Conservation (phyloP, 306 rosid species). For the Sesbania bispinosa region DNA sequence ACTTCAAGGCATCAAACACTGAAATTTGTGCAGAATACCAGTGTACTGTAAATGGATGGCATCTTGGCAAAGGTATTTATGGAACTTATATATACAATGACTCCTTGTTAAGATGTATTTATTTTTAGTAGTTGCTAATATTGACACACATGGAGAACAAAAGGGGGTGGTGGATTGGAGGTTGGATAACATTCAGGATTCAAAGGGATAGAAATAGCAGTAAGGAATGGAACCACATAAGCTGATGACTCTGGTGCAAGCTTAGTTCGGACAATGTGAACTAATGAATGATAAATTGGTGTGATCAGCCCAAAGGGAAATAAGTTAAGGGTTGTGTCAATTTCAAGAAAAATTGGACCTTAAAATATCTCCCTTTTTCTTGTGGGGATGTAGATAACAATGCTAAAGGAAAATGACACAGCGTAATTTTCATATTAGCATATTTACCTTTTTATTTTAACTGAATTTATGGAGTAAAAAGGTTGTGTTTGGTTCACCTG, state of each 20-base stretch:
- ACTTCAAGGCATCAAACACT: too few relatives aligned
- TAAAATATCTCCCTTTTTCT: not conserved
- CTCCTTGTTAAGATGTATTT: not conserved
- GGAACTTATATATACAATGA: not conserved
- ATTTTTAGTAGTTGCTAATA: not conserved
- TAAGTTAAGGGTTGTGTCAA: not conserved
- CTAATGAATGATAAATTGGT: not conserved
- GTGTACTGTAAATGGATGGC: not conserved
- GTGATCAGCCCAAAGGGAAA: not conserved
- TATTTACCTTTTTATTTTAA: not conserved
- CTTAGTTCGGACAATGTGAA: too few relatives aligned
- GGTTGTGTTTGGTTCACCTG: conserved; percentile 47
- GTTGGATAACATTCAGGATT: too few relatives aligned
- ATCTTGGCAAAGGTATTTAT: not conserved
- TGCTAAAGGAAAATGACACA: not conserved
- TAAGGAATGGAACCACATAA: too few relatives aligned
- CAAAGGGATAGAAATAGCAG: too few relatives aligned
- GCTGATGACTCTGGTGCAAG: too few relatives aligned
- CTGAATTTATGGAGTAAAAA: not conserved
- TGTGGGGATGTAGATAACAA: not conserved
- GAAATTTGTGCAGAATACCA: not conserved
- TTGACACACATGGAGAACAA: too few relatives aligned
- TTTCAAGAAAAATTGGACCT: not conserved
- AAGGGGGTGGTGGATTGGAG: too few relatives aligned
- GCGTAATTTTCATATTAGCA: too few relatives aligned